phyloP scores from a whole-genome alignment of 495 filamentous ascomycete species.

The Ascobolus immersus region DNA sequence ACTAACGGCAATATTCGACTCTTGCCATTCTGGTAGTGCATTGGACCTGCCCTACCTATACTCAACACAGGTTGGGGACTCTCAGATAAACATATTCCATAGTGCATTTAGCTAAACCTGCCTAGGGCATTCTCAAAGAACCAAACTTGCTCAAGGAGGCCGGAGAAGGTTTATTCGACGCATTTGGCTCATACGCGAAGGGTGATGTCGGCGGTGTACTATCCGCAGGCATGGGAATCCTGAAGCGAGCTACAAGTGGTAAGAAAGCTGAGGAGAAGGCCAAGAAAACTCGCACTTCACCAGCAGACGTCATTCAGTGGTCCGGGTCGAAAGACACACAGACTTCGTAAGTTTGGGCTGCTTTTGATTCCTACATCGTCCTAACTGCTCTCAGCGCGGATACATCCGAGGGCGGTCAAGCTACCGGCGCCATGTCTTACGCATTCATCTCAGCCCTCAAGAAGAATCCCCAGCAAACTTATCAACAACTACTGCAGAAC shows the following conservation, averaged over 20 bases:
- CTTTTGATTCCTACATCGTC: constrained; percentile 5
- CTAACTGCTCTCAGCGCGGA: constrained; percentile 27
- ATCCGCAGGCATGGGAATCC: constrained; percentile 54
- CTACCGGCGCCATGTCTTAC: constrained; percentile 94
- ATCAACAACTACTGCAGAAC: constrained; percentile 81
- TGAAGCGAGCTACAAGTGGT: constrained; percentile 77
- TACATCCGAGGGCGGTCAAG: constrained; percentile 45
- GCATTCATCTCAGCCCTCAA: constrained; percentile 83
- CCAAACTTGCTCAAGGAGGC: constrained; percentile 95
- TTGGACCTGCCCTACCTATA: constrained; percentile 95
- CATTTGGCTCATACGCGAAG: constrained; percentile 68
- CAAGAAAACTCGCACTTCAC: constrained; percentile 71
- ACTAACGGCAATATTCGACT: constrained; percentile 94
- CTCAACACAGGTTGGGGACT: constrained; percentile 29
- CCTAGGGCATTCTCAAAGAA: constrained; percentile 79
- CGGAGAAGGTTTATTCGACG: constrained; percentile 71
- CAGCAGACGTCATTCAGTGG: constrained; percentile 94
- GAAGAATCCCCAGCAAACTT: constrained; percentile 96
- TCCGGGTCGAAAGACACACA: constrained; percentile 89
- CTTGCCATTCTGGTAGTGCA: constrained; percentile 93
- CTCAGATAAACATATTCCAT: constrained; percentile 7
- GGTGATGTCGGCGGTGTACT: constrained; percentile 72
- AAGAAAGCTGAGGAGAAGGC: constrained; percentile 57
- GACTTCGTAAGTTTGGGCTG: constrained; percentile 49
- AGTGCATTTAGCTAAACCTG: background rate